Evolutionary conservation across 169 alveolate species (phyloP).

Genomic region (Plasmodium gallinaceum): DNA sequence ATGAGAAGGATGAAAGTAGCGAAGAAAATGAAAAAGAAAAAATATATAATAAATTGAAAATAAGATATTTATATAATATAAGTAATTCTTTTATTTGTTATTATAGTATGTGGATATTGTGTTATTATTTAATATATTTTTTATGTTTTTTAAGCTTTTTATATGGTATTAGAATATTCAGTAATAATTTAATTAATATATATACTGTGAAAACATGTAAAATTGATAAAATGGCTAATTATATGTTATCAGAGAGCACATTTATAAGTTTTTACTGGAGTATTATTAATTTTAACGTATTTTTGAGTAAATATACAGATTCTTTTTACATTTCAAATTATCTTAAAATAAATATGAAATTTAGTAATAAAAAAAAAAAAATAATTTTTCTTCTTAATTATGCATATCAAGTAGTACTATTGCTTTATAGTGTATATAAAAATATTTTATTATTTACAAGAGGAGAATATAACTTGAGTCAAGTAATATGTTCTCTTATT

Average conservation of each 20-base stretch:
- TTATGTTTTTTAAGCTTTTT: constrained; percentile 69
- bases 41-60: constrained; percentile 40
- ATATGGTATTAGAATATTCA: constrained; percentile 70
- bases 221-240: constrained; percentile 50
- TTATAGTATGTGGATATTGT: constrained; percentile 66
- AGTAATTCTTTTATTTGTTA: constrained; percentile 64
- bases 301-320: constrained; percentile 72
- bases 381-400: constrained; percentile 38
- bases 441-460: constrained; percentile 40
- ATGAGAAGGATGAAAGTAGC: constrained; percentile 74
- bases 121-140: constrained; percentile 67
- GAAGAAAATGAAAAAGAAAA: constrained; percentile 69
- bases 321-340: constrained; percentile 57
- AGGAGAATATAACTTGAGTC: constrained; percentile 54
- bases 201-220: constrained; percentile 72
- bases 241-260: constrained; percentile 69
- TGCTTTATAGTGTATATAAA: constrained; percentile 42
- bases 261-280: constrained; percentile 68
- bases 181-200: constrained; percentile 70
- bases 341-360: constrained; percentile 33
- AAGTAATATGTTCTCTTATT: constrained; percentile 61
- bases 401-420: constrained; percentile 46
- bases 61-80: constrained; percentile 47
- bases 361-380: constrained; percentile 39
- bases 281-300: constrained; percentile 65